phyloP scores from a whole-genome alignment of 1,139 yeast species.

The Sugiyamaella novakii region DNA sequence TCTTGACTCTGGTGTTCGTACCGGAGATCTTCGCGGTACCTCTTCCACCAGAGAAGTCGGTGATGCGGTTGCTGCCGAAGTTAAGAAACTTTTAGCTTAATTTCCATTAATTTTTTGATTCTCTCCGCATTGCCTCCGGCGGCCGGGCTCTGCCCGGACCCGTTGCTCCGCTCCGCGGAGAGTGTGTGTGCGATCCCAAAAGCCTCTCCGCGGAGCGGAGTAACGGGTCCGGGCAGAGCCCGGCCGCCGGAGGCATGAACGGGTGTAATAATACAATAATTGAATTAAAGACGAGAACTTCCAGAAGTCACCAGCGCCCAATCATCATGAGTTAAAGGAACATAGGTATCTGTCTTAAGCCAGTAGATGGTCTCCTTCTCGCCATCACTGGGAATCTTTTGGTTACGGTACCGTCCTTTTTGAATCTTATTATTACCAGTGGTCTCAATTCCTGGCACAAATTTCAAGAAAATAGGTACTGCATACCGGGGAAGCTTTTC shows the following conservation, averaged over 20 bases:
- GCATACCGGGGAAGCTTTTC: slow-evolving; percentile 80
- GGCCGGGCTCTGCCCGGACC: slow-evolving; percentile 16
- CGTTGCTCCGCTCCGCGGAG: neutral
- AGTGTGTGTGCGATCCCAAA: neutral
- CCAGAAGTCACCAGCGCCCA: slow-evolving; percentile 51
- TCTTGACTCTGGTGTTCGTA: slow-evolving; percentile 79
- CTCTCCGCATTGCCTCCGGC: slow-evolving; percentile 9
- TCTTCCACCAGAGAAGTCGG: slow-evolving; percentile 87
- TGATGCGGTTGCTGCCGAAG: slow-evolving; percentile 81
- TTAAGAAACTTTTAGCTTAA: slow-evolving; percentile 55
- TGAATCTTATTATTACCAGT: slow-evolving; percentile 88
- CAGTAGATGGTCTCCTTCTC: slow-evolving; percentile 68
- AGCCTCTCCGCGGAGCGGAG: neutral
- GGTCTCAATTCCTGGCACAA: slow-evolving; percentile 61
- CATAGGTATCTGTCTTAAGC: slow-evolving; percentile 61
- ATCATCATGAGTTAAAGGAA: slow-evolving; percentile 56
- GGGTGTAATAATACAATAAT: neutral
- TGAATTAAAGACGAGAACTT: slow-evolving; percentile 32
- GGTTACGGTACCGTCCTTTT: slow-evolving; percentile 75
- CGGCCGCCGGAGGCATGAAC: slow-evolving; percentile 2
- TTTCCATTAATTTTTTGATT: neutral
- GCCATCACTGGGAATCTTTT: slow-evolving; percentile 68
- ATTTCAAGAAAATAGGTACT: slow-evolving; percentile 78
- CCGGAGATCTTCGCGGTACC: slow-evolving; percentile 86
- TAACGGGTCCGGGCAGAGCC: slow-evolving; percentile 2